These are phyloP conservation scores for Colletotrichum cereale DNA, from an alignment of 2,329 filamentous ascomycete species.

Conservation along the genomic window DNA sequence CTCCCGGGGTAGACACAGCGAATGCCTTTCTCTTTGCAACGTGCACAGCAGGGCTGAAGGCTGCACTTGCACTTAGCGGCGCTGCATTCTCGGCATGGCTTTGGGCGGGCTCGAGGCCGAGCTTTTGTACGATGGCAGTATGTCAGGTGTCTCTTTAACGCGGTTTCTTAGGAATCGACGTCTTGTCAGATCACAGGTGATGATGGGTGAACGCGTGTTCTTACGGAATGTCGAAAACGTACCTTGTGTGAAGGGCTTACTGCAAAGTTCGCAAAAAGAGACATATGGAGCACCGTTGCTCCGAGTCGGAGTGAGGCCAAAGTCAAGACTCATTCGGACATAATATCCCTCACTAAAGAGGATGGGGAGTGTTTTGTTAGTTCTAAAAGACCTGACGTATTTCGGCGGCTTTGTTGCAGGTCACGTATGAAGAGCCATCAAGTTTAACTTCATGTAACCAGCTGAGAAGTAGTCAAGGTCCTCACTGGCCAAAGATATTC, in stretches of 20 bases:
- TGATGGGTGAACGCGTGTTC: not conserved
- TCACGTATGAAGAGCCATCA: not conserved
- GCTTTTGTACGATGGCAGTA: constrained; percentile 25
- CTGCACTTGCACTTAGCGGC: constrained; percentile 35
- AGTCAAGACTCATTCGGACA: not conserved
- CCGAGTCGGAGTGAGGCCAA: not conserved
- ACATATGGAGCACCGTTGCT: not conserved
- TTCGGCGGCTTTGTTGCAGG: not conserved
- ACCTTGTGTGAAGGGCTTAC: constrained; percentile 34
- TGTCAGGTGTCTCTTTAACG: constrained; percentile 19
- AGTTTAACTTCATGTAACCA: not conserved
- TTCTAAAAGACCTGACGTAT: not conserved
- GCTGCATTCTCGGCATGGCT: constrained; percentile 33
- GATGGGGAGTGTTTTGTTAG: not conserved
- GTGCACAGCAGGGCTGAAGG: constrained; percentile 21
- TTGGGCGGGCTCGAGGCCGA: constrained; percentile 23
- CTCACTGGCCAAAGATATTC: not conserved
- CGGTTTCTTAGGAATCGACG: not conserved
- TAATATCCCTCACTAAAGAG: not conserved
- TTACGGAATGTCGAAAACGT: not conserved
- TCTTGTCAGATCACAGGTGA: not conserved
- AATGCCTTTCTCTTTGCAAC: constrained; percentile 32
- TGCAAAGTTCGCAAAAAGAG: constrained; percentile 28
- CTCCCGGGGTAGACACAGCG: constrained; percentile 17
- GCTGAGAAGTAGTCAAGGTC: not conserved